These are phyloP conservation scores for Graphiopsis chlorocephala DNA, from an alignment of 2,329 filamentous ascomycete genomes.

Conservation along the genomic window DNA sequence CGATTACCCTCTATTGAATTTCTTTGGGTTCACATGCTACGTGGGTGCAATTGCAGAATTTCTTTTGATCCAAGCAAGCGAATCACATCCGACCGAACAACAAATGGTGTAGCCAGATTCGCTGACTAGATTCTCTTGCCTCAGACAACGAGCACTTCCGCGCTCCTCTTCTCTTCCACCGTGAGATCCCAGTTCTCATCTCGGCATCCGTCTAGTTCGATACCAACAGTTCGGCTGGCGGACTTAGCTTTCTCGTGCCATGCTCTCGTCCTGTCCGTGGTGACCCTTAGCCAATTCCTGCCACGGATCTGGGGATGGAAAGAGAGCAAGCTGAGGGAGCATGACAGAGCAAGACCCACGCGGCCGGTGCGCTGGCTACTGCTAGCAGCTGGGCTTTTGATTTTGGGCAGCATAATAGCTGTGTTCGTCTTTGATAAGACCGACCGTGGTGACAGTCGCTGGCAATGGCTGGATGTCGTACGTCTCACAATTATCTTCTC, in stretches of 20 bases:
- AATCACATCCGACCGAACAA: neutral
- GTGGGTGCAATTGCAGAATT: slow-evolving; percentile 32
- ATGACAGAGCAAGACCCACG: neutral
- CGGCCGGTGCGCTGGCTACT: neutral
- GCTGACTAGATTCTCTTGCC: neutral
- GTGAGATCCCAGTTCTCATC: neutral
- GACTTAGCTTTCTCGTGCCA: slow-evolving; percentile 86
- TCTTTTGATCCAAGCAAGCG: neutral
- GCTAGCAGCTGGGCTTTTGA: neutral
- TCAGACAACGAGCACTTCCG: neutral
- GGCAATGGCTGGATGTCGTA: neutral
- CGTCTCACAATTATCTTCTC: neutral
- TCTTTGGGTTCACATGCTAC: slow-evolving; percentile 71
- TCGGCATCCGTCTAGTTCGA: slow-evolving; percentile 49
- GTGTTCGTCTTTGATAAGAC: neutral
- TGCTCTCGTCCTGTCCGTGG: slow-evolving; percentile 66
- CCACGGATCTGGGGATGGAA: slow-evolving; percentile 71
- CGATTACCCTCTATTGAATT: slow-evolving; percentile 81
- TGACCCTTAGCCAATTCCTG: slow-evolving; percentile 77
- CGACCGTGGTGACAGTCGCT: neutral
- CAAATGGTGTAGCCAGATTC: neutral
- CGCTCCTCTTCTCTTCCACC: neutral
- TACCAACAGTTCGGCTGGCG: slow-evolving; percentile 83
- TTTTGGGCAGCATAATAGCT: neutral
- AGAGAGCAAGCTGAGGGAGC: neutral